Evolutionary conservation across 495 filamentous ascomycete species (phyloP), one percentile per base, ranked within the genome.

Genomic region (Haplographium delicatum): DNA sequence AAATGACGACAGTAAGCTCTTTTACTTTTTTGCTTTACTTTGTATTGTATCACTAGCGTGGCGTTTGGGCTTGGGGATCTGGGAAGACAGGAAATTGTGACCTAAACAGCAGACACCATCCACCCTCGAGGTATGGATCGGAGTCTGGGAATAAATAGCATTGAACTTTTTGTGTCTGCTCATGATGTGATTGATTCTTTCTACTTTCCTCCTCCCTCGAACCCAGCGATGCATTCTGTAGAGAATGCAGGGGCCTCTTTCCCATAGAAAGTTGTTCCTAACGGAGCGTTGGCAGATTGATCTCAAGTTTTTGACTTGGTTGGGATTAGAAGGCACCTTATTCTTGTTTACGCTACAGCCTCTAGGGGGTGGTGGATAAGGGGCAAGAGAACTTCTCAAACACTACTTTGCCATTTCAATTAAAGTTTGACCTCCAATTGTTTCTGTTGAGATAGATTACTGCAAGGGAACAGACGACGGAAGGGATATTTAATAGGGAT

Each of bases 221-320:
- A 51, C 65, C 82, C 81, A 85, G 72, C 81, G 81, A 80, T 77
- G 81, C 76, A 81, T 75, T 73, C 73, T 75, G 59, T 72, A 75
- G 76, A 78, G 78, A 68, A 72, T 83, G 79, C 80, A 79, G 71
- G 81, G 70, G 68, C 74, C 70, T 71, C 72, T 74, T 62, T 59
- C 54, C 43, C 62, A 64, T 64, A 68, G 69, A 57, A 69, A 64
- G 64, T 51, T 70, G 72, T 75, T 71, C 76, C 76, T 81, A 82
- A 85, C 80, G 81, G 80, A 83, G 81, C 81, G 81, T 83, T 86
- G 82, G 82, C 57, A 63, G 57, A 63, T 58, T 55, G n/a, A 42
- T 52, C 10, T 54, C n/a, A 37, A 44, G 53, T 46, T 50, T 54
- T 38, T 42, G 53, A 48, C 44, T 53, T 19, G n/a, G 2, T 56